A percentile compares a stretch with the other conserved stretches of the same genome.
Conservation (phyloP, 495 filamentous ascomycete species). For the Talaromyces ruber region DNA sequence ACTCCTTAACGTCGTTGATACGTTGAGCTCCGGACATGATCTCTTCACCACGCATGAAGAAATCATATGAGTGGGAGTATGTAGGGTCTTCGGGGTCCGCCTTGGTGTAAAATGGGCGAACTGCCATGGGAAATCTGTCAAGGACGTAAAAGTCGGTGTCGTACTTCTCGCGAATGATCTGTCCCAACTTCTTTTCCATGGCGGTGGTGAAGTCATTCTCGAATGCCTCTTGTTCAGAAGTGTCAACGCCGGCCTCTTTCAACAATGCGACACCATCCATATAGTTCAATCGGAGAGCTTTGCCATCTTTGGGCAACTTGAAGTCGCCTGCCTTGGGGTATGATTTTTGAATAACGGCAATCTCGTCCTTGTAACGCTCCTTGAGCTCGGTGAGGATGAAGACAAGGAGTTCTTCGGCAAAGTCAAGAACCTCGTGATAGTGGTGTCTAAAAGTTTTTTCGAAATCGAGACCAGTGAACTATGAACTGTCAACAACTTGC, state of each 20-base stretch:
- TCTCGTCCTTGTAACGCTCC: conserved; percentile 55
- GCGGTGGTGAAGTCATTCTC: conserved; percentile 57
- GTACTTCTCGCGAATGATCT: conserved; percentile 75
- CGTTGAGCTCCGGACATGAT: conserved; percentile 84
- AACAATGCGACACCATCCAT: conserved; percentile 77
- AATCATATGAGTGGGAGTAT: conserved; percentile 80
- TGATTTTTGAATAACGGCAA: conserved; percentile 55
- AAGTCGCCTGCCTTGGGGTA: conserved; percentile 50
- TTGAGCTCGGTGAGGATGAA: conserved; percentile 77
- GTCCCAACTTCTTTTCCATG: conserved; percentile 84
- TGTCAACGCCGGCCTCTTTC: conserved; percentile 68
- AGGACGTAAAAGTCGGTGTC: conserved; percentile 87
- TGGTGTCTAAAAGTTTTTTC: conserved; percentile 89
- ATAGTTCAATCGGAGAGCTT: conserved; percentile 76
- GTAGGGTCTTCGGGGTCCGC: conserved; percentile 57
- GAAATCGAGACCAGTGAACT: conserved; percentile 92
- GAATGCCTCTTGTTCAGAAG: conserved; percentile 71
- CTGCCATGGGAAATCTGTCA: conserved; percentile 80
- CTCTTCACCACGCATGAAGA: conserved; percentile 91
- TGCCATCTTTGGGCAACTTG: conserved; percentile 53
- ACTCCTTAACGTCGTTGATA: conserved; percentile 63
- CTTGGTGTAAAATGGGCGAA: conserved; percentile 88
- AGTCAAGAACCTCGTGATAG: conserved; percentile 78
- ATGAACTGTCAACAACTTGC: conserved; percentile 4
- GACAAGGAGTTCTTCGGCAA: conserved; percentile 78